A percentile compares a stretch with the other conserved stretches of the same genome.
Conservation (phyloP, 1,284 basidiomycete genomes). For the Ustilago xerochloae region DNA sequence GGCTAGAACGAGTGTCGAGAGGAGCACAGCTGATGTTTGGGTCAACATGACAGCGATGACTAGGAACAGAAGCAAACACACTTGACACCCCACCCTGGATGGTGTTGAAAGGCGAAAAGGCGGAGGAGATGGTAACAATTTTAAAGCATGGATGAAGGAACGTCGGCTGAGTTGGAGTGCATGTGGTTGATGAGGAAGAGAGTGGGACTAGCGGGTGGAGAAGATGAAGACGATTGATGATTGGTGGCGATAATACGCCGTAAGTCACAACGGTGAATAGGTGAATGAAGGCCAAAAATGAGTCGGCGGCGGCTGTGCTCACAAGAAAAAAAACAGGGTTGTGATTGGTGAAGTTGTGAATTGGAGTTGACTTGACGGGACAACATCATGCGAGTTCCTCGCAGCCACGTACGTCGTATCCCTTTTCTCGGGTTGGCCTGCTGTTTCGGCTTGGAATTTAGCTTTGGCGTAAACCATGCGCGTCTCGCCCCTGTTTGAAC, state of each 20-base stretch:
- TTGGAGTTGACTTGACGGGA: neutral
- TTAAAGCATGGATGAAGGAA: constrained; percentile 8
- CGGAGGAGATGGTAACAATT: neutral
- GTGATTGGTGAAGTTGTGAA: neutral
- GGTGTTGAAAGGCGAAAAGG: constrained; percentile 8
- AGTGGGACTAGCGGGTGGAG: neutral
- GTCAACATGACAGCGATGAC: constrained; percentile 1
- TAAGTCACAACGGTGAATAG: too few relatives aligned
- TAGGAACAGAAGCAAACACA: neutral
- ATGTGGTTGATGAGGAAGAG: neutral
- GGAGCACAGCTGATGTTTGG: neutral
- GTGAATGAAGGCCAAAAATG: neutral
- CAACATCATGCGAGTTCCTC: constrained; percentile 7
- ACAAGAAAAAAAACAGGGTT: constrained; percentile 1
- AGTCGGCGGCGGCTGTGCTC: neutral
- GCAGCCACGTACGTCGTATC: constrained; percentile 7
- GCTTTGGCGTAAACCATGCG: neutral
- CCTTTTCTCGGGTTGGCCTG: neutral
- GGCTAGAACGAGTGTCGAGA: constrained; percentile 1
- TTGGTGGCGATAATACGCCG: neutral
- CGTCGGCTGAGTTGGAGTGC: neutral
- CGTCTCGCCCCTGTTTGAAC: neutral
- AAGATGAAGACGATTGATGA: neutral
- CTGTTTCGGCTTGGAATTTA: too few relatives aligned
- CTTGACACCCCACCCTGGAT: constrained; percentile 16